Evolutionary conservation across 129 eudicot species (phyloP).

Genomic region (Pulicaria dysenterica): DNA sequence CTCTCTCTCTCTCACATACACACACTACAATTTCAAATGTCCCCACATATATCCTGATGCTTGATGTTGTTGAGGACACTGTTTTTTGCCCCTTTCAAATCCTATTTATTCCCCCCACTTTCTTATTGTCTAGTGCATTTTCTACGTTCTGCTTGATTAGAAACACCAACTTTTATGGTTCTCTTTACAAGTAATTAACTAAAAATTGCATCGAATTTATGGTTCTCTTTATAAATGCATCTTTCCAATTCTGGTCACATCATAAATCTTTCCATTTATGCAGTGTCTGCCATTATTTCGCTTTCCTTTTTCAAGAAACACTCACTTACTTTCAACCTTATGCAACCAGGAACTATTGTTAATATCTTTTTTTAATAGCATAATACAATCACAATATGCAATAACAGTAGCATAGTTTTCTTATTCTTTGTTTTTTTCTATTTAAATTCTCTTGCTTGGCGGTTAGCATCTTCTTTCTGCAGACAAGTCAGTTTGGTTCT

Average conservation of each 20-base stretch:
- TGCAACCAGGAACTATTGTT: constrained; percentile 18
- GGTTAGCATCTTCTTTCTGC: background rate
- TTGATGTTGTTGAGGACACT: constrained; percentile 50
- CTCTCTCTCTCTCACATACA: constrained; percentile 14
- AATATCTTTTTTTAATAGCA: constrained; percentile 15
- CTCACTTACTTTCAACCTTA: constrained; percentile 15
- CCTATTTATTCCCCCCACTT: constrained; percentile 53
- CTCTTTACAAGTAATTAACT: constrained; percentile 35
- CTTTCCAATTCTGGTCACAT: constrained; percentile 45
- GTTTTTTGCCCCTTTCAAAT: constrained; percentile 40
- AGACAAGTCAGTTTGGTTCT: background rate
- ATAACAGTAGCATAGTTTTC: background rate
- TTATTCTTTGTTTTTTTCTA: background rate
- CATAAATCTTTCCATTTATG: constrained; percentile 26
- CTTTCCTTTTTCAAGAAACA: constrained; percentile 1
- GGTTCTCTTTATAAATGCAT: constrained; percentile 16
- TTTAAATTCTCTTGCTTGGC: background rate
- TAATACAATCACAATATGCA: constrained; percentile 3
- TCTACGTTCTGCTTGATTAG: constrained; percentile 27
- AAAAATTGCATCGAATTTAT: constrained; percentile 32
- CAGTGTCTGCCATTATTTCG: constrained; percentile 46
- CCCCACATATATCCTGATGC: constrained; percentile 76
- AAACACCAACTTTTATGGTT: constrained; percentile 43
- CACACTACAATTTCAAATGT: constrained; percentile 32
- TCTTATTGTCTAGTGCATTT: constrained; percentile 32